phyloP scores from a whole-genome alignment of 116 monocot species.

The Thalassia testudinum region DNA sequence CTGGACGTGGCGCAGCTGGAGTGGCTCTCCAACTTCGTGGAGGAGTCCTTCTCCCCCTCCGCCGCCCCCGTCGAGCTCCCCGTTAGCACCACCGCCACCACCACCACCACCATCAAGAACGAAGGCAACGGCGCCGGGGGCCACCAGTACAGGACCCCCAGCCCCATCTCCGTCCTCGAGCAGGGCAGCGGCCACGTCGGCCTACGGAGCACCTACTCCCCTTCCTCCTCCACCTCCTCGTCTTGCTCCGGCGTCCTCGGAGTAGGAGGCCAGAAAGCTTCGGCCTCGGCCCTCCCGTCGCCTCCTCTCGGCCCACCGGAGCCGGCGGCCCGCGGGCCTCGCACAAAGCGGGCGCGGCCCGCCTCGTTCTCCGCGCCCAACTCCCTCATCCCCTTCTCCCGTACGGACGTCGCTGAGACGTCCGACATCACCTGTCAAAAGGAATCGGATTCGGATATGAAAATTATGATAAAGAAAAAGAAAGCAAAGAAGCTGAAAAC shows the following conservation, averaged over 20 bases:
- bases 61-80: not conserved
- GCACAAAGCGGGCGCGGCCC: conserved; percentile 18
- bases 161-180: conserved; percentile 16
- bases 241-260: no score
- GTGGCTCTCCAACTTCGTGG: conserved; percentile 23
- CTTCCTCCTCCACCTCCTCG: conserved; percentile 6
- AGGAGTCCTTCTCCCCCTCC: conserved; percentile 11
- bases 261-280: no score
- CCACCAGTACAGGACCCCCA: conserved; percentile 11
- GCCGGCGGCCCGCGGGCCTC: conserved; percentile 10
- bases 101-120: not conserved
- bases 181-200: not conserved
- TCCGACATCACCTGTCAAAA: no score
- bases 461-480: conserved; percentile 7
- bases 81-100: not conserved
- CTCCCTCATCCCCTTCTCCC: not conserved
- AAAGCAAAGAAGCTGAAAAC: no score
- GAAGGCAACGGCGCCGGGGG: no score
- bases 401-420: not conserved
- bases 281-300: no score
- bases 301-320: not conserved
- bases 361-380: not conserved
- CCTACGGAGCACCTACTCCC: not conserved
- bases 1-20: conserved; percentile 10
- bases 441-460: no score